Evolutionary conservation across 371 early-diverging fungal genomes (phyloP), one percentile per base, ranked within the genome.

Genomic region (Mortierella sp.): DNA sequence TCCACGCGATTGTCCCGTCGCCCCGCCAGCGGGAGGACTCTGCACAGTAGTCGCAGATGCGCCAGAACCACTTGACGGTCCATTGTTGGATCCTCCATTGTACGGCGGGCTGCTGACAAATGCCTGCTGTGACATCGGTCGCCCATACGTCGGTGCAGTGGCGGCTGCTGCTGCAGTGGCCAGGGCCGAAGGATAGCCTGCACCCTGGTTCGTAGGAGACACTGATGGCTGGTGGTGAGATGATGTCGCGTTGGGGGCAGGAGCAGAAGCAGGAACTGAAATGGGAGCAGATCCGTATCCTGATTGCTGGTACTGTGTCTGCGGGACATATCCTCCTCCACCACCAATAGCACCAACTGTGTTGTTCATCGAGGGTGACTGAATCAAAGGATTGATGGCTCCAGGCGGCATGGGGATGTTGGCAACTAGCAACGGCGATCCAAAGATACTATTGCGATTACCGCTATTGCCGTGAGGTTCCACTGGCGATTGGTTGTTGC

Each of bases 341-440:
- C 34, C 22, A 4, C 40, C 48, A 13, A n/a, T n/a, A 22, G 64
- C 65, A 19, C 47, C 61, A 53, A 6, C 55, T 8, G 39, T 48
- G 11, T 45, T n/a, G 24, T 41, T 37, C n/a, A 44, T 29, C 48
- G 68, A 11, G 0, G 76, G 77, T 9, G 77, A 80, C 26, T 76
- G 80, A 10, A 63, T 26, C 29, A 81, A 68, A 4, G 81, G 77
- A 26, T 81, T 81, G n/a, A 43, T 61, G 53, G 74, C 66, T 24
- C 81, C 81, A 45, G 81, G 81, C 4, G 81, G 81, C 61, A 81
- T 19, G 3, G 81, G 81, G 16, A 81, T 68, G 40, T 74, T 81
- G 68, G 73, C 37, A 8, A 77, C 63, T 1, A 77, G 55, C 43
- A 81, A 43, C 0, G 81, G 81, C 13, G 81, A 81, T 66, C 77